Conservation (phyloP, 495 filamentous ascomycete species). For the Daldinia caldariorum region DNA sequence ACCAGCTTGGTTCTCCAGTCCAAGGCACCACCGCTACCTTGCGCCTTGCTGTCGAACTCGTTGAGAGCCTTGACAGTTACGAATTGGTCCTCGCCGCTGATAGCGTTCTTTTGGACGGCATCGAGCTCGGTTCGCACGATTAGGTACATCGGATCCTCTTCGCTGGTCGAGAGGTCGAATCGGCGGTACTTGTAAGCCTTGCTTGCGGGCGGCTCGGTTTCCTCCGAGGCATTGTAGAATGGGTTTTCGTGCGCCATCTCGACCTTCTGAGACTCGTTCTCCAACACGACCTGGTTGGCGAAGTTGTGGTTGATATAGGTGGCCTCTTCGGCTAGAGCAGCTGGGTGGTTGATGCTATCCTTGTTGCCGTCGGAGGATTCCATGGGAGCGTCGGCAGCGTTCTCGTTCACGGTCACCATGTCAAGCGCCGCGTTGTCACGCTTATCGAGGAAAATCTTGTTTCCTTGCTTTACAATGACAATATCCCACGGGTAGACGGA, state of each 20-base stretch:
- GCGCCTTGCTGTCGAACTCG: constrained; percentile 98
- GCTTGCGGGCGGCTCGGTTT: constrained; percentile 89
- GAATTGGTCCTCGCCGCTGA: constrained; percentile 86
- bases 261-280: constrained; percentile 78
- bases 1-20: constrained; percentile 96
- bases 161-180: constrained; percentile 93
- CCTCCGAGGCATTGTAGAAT: constrained; percentile 94
- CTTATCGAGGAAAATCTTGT: constrained; percentile 99
- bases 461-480: constrained; percentile 85
- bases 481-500: constrained; percentile 98
- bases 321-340: constrained; percentile 90
- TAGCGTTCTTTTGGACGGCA: constrained; percentile 92
- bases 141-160: constrained; percentile 89
- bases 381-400: constrained; percentile 93
- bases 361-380: constrained; percentile 93
- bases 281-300: constrained; percentile 88
- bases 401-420: constrained; percentile 98
- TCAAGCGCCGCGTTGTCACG: constrained; percentile 92
- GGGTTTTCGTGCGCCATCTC: constrained; percentile 90
- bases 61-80: constrained; percentile 95
- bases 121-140: constrained; percentile 97
- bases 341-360: constrained; percentile 90
- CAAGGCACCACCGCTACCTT: constrained; percentile 89
- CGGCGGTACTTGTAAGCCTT: constrained; percentile 98
- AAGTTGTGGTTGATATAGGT: constrained; percentile 99